Conservation (phyloP, 257 asterid genomes). For the Ehretia macrophylla region DNA sequence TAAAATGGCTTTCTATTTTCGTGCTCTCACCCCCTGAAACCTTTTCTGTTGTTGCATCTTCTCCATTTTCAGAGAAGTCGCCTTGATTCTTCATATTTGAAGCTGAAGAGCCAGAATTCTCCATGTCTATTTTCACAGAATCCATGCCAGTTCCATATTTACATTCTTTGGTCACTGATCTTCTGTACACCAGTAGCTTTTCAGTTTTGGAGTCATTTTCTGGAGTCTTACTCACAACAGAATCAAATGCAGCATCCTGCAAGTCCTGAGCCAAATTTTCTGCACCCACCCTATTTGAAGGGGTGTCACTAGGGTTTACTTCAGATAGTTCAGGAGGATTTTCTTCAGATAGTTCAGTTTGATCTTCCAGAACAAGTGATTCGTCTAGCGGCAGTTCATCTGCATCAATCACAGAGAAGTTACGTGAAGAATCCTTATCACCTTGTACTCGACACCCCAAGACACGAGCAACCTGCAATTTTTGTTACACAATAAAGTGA, state of each 20-base stretch:
- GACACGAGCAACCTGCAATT: conserved; percentile 76
- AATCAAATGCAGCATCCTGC: conserved; percentile 38
- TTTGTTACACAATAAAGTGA: background rate
- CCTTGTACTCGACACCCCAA: conserved; percentile 73
- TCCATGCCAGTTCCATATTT: conserved; percentile 38
- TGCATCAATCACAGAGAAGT: conserved; percentile 22
- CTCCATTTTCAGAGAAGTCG: conserved; percentile 25
- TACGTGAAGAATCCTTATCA: conserved; percentile 28
- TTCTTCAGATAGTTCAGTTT: conserved; percentile 25
- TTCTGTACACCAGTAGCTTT: conserved; percentile 56
- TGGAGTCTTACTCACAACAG: conserved; percentile 35
- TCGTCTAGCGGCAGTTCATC: conserved; percentile 34
- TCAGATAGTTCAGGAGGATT: conserved; percentile 27
- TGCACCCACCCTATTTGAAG: conserved; percentile 32
- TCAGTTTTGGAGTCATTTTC: conserved; percentile 34
- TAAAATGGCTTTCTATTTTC: conserved; percentile 17
- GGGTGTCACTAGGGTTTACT: conserved; percentile 36
- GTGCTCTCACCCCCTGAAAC: conserved; percentile 18
- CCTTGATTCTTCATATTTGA: conserved; percentile 20
- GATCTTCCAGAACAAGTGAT: conserved; percentile 32
- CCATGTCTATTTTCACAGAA: conserved; percentile 24
- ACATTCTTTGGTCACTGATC: conserved; percentile 53
- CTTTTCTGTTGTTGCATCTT: conserved; percentile 22
- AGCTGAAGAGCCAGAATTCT: conserved; percentile 36
- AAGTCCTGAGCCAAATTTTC: conserved; percentile 34